Evolutionary conservation across 495 filamentous ascomycete species (phyloP).

Genomic region (Bathelium albidoporum): DNA sequence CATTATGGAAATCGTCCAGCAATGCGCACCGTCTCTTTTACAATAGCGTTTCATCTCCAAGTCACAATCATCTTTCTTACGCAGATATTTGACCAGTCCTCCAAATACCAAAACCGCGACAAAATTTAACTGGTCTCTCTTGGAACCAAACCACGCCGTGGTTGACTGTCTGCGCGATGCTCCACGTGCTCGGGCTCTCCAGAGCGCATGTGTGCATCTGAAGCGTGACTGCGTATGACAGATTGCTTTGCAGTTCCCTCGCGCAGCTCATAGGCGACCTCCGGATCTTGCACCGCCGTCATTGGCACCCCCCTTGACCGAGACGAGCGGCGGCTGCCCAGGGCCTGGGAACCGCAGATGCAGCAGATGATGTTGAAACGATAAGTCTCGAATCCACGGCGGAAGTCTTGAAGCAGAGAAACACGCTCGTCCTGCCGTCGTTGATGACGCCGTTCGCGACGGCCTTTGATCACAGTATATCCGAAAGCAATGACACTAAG

Average conservation of each 20-base stretch:
- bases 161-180: too few relatives aligned
- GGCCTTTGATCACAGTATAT: not conserved
- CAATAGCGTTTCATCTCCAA: too few relatives aligned
- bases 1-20: too few relatives aligned
- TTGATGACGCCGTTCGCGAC: not conserved
- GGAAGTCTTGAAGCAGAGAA: not conserved
- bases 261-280: not conserved
- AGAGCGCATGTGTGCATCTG: not conserved
- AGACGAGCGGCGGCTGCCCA: not conserved
- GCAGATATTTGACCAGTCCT: too few relatives aligned
- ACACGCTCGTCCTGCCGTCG: not conserved
- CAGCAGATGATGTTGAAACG: not conserved
- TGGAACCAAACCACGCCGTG: too few relatives aligned
- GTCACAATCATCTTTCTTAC: too few relatives aligned
- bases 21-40: too few relatives aligned
- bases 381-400: not conserved
- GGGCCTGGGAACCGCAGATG: too few relatives aligned
- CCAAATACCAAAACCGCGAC: too few relatives aligned
- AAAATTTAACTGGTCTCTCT: too few relatives aligned
- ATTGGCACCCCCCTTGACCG: not conserved
- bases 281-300: not conserved
- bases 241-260: not conserved
- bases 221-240: not conserved
- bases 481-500: not conserved
- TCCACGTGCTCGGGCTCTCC: not conserved